Conservation (phyloP, 768 basidiomycete genomes). For the Suillus paluster region DNA sequence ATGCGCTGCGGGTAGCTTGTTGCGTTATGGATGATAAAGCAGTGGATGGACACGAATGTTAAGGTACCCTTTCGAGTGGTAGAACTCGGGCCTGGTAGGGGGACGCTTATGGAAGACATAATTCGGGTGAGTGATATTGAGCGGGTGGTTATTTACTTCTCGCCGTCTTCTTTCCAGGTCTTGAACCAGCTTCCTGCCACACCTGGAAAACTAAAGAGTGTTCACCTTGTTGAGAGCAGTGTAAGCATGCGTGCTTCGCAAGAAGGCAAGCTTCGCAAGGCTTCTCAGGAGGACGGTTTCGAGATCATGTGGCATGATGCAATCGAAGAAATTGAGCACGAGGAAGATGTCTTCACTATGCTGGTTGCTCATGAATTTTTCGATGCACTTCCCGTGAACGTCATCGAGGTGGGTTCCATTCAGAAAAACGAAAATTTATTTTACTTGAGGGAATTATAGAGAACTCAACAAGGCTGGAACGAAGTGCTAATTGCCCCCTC, state of each 20-base stretch:
- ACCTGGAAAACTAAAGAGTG: conserved; percentile 41
- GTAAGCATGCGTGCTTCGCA: conserved; percentile 68
- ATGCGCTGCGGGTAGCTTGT: conserved; percentile 59
- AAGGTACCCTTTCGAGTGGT: conserved; percentile 66
- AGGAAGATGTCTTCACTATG: conserved; percentile 69
- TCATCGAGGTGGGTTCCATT: conserved; percentile 69
- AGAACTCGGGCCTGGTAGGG: conserved; percentile 93
- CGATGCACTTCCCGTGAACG: conserved; percentile 91
- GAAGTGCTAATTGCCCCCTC: conserved; percentile 74
- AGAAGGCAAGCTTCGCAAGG: conserved; percentile 47
- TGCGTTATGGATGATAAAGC: conserved; percentile 83
- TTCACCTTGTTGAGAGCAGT: conserved; percentile 87
- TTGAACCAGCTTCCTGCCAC: conserved; percentile 50
- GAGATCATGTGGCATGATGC: conserved; percentile 72
- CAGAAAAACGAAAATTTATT: background rate
- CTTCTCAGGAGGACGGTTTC: conserved; percentile 36
- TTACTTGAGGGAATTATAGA: conserved; percentile 45
- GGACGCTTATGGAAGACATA: conserved; percentile 90
- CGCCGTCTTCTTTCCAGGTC: conserved; percentile 42
- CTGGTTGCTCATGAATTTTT: conserved; percentile 97
- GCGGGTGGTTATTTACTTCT: background rate
- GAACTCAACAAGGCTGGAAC: conserved; percentile 79
- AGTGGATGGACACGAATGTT: conserved; percentile 63
- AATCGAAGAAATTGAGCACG: conserved; percentile 64
- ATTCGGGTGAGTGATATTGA: conserved; percentile 63